These are phyloP conservation scores for Lathyrus aphaca DNA, from an alignment of 306 rosid species.

Conservation along the genomic window DNA sequence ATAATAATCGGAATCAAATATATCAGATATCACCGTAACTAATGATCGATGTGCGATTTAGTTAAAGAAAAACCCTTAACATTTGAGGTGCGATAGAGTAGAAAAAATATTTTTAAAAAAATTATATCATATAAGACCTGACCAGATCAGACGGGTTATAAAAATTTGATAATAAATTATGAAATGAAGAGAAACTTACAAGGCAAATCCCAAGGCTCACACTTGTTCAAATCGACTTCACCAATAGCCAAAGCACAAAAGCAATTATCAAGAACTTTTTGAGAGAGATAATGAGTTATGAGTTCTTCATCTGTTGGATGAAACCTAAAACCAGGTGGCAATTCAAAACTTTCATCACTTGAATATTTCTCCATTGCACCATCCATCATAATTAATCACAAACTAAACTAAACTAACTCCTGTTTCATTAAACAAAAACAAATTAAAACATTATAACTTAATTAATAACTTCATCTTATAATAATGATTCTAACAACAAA, in stretches of 20 bases:
- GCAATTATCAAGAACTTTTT: slow-evolving; percentile 57
- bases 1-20: neutral
- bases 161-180: neutral
- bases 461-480: neutral
- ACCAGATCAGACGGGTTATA: neutral
- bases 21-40: rapidly evolving
- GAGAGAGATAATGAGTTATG: slow-evolving; percentile 67
- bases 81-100: no score
- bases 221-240: slow-evolving; percentile 82
- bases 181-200: slow-evolving; percentile 48
- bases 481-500: slow-evolving; percentile 2
- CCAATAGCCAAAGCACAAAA: slow-evolving; percentile 70
- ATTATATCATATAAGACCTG: no score
- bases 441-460: neutral
- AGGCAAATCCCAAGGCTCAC: slow-evolving; percentile 98
- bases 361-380: slow-evolving; percentile 54
- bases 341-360: slow-evolving; percentile 51
- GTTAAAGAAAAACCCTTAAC: no score
- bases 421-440: slow-evolving; percentile 9
- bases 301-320: slow-evolving; percentile 95
- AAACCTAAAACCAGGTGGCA: slow-evolving; percentile 92
- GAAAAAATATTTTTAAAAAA: no score
- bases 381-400: slow-evolving; percentile 14
- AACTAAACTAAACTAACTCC: slow-evolving; percentile 23
- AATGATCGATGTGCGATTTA: neutral